Evolutionary conservation across 2,329 filamentous ascomycete genomes (phyloP).

Genomic region (Scopulariopsis brevicaulis): DNA sequence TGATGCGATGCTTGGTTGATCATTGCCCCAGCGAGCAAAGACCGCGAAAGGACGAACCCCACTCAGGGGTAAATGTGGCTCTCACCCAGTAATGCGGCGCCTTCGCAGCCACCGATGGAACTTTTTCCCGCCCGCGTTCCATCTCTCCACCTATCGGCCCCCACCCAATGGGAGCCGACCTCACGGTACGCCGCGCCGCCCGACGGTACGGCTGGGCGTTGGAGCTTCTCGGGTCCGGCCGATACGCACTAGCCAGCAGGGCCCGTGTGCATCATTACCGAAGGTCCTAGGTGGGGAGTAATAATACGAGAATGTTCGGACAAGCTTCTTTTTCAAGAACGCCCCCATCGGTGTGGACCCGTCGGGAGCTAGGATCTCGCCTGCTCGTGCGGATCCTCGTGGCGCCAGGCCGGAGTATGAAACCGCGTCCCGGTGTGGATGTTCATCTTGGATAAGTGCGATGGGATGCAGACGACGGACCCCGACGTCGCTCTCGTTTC

Average conservation of each 20-base stretch:
- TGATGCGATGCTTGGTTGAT: conserved; percentile 2
- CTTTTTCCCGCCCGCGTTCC: neutral
- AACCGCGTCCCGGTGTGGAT: neutral
- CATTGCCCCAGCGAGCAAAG: neutral
- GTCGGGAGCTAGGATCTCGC: neutral
- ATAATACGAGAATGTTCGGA: neutral
- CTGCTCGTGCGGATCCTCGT: no score
- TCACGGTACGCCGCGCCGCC: neutral
- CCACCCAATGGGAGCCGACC: neutral
- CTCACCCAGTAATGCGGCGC: neutral
- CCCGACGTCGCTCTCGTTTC: neutral
- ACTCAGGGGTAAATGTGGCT: conserved; percentile 1
- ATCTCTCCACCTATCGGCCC: neutral
- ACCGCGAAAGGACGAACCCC: neutral
- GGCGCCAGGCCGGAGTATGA: neutral
- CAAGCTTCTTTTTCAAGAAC: neutral
- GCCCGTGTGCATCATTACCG: neutral
- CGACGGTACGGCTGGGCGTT: neutral
- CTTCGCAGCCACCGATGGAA: neutral
- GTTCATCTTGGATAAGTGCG: conserved; percentile 2
- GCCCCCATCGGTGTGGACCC: neutral
- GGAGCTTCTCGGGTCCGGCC: no score
- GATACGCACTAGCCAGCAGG: no score
- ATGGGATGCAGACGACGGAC: neutral
- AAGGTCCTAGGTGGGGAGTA: neutral